Conservation (phyloP, 495 filamentous ascomycete genomes). For the Jackrogersella multiformis region DNA sequence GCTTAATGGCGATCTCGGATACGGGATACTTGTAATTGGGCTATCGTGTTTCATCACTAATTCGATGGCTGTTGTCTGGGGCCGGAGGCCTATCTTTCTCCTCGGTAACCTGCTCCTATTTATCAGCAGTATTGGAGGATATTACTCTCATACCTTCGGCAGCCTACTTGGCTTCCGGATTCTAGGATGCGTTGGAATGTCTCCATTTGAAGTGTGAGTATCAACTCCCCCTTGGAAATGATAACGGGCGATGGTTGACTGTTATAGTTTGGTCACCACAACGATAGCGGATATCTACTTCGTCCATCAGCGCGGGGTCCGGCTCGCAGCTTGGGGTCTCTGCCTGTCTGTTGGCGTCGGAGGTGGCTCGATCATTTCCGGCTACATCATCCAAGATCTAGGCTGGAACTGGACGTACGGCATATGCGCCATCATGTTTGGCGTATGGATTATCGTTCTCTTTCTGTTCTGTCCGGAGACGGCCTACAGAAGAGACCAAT, state of each 20-base stretch:
- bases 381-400: slow-evolving; percentile 44
- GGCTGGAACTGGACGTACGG: slow-evolving; percentile 50
- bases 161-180: slow-evolving; percentile 51
- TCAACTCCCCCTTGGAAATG: neutral
- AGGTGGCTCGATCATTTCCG: slow-evolving; percentile 46
- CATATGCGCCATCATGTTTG: slow-evolving; percentile 45
- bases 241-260: neutral
- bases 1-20: slow-evolving; percentile 54
- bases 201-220: slow-evolving; percentile 57
- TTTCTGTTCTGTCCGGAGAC: slow-evolving; percentile 49
- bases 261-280: slow-evolving; percentile 50
- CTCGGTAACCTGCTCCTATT: slow-evolving; percentile 62
- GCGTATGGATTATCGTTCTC: slow-evolving; percentile 41
- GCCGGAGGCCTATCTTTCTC: slow-evolving; percentile 66
- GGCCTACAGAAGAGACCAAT: slow-evolving; percentile 42
- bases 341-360: slow-evolving; percentile 40
- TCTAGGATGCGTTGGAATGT: slow-evolving; percentile 57
- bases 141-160: slow-evolving; percentile 54
- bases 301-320: slow-evolving; percentile 51
- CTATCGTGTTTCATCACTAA: slow-evolving; percentile 63
- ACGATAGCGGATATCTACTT: slow-evolving; percentile 61
- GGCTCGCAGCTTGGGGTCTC: slow-evolving; percentile 43
- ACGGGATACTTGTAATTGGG: slow-evolving; percentile 62
- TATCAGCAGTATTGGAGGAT: slow-evolving; percentile 60
- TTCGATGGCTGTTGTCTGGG: slow-evolving; percentile 64